Evolutionary conservation across 2,329 filamentous ascomycete species (phyloP).

Genomic region (Scortechinia acanthostroma): DNA sequence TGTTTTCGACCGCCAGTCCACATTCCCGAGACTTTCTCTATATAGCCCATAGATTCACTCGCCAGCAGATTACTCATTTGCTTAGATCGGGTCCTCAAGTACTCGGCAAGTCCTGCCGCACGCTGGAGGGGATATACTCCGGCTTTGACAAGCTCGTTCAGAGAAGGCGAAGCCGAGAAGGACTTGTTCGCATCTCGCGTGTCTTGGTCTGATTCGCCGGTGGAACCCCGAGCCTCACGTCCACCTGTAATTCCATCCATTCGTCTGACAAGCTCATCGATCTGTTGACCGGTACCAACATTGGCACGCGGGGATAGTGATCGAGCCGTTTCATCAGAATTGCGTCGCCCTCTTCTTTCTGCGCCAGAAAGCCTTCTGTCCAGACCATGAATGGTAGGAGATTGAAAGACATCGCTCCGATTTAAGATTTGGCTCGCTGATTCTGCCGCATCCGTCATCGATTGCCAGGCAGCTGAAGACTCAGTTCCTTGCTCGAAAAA

Average conservation of each 20-base stretch:
- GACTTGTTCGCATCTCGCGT: slow-evolving; percentile 30
- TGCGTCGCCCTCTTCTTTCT: slow-evolving; percentile 4
- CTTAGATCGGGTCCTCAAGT: slow-evolving; percentile 71
- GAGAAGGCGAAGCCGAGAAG: slow-evolving; percentile 7
- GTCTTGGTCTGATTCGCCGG: slow-evolving; percentile 10
- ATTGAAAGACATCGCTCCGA: slow-evolving; percentile 81
- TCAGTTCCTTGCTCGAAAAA: slow-evolving; percentile 61
- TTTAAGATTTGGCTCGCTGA: slow-evolving; percentile 87
- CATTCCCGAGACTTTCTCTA: slow-evolving; percentile 95
- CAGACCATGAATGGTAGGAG: slow-evolving; percentile 59
- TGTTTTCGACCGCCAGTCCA: slow-evolving; percentile 87
- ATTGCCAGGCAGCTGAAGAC: slow-evolving; percentile 63
- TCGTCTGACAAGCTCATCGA: too few relatives aligned
- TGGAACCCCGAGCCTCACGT: neutral
- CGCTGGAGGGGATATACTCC: slow-evolving; percentile 76
- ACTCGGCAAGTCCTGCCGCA: slow-evolving; percentile 76
- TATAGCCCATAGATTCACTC: slow-evolving; percentile 89
- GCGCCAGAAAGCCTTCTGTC: slow-evolving; percentile 7
- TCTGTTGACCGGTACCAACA: too few relatives aligned
- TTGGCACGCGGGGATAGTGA: neutral
- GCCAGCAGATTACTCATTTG: slow-evolving; percentile 77
- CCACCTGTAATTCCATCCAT: too few relatives aligned
- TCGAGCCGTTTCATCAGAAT: slow-evolving; percentile 12
- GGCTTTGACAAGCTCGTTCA: slow-evolving; percentile 7
- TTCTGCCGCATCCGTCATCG: slow-evolving; percentile 62